phyloP scores from a whole-genome alignment of 306 rosid genomes.

The Amphicarpaea edgeworthii region DNA sequence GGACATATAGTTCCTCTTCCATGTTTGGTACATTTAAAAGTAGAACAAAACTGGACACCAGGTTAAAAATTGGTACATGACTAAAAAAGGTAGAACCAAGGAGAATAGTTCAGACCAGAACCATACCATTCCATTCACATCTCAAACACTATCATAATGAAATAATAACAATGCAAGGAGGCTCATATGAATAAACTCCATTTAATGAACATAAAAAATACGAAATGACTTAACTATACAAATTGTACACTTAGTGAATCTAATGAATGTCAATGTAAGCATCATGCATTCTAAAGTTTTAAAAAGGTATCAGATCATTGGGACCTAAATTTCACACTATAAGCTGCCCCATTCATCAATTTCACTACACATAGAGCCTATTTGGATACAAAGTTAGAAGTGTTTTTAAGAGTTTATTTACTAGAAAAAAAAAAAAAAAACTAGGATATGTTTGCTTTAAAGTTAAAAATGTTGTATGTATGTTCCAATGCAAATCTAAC shows the following conservation, averaged over 20 bases:
- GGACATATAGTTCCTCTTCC: not conserved
- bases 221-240: not conserved
- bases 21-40: not conserved
- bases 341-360: not conserved
- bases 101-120: not conserved
- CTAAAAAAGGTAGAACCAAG: not conserved
- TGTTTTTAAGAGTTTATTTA: too few species aligned
- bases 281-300: not conserved
- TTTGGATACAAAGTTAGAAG: too few species aligned
- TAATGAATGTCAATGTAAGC: conserved; percentile 3
- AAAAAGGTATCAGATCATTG: not conserved
- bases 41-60: not conserved
- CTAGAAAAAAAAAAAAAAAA: too few species aligned
- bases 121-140: not conserved
- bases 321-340: not conserved
- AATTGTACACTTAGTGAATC: not conserved
- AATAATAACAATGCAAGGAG: not conserved
- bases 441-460: too few species aligned
- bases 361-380: not conserved
- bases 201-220: not conserved
- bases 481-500: too few species aligned
- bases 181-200: not conserved
- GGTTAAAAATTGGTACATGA: not conserved
- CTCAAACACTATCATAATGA: conserved; percentile 3
- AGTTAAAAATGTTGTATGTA: too few species aligned